Evolutionary conservation across 139 green algal species (phyloP).

Genomic region (Ostreobium quekettii): DNA sequence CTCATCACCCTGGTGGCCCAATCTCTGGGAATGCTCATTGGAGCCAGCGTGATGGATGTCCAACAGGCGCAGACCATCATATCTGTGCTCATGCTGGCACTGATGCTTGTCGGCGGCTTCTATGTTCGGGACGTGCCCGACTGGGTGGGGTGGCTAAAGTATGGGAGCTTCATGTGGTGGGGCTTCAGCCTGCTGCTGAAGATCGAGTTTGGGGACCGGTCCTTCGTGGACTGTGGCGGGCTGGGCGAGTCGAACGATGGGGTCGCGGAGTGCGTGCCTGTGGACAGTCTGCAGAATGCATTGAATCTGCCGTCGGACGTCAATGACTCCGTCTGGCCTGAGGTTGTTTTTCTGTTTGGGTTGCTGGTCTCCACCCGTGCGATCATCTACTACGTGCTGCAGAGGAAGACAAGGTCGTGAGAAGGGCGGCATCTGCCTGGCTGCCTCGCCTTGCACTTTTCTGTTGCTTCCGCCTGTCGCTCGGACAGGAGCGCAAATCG

Average conservation of each 20-base stretch:
- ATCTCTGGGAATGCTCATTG: slow-evolving; percentile 59
- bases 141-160: slow-evolving; percentile 58
- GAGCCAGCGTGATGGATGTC: slow-evolving; percentile 50
- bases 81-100: slow-evolving; percentile 45
- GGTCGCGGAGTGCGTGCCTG: slow-evolving; percentile 1
- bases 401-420: slow-evolving; percentile 37
- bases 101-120: slow-evolving; percentile 51
- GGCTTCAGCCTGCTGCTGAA: slow-evolving; percentile 54
- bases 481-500: too few species aligned
- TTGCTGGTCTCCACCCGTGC: slow-evolving; percentile 43
- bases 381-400: slow-evolving; percentile 35
- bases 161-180: slow-evolving; percentile 53
- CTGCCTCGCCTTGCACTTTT: too few species aligned
- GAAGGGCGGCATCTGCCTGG: too few species aligned
- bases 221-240: slow-evolving; percentile 14
- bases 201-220: slow-evolving; percentile 31
- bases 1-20: slow-evolving; percentile 55
- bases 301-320: slow-evolving; percentile 28
- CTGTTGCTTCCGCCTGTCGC: too few species aligned
- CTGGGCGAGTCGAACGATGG: neutral
- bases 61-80: slow-evolving; percentile 56
- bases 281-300: slow-evolving; percentile 19
- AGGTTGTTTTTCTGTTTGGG: slow-evolving; percentile 36
- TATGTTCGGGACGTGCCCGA: slow-evolving; percentile 50
- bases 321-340: slow-evolving; percentile 11